phyloP scores from a whole-genome alignment of 106 monocot species.

The Acorus calamus region DNA sequence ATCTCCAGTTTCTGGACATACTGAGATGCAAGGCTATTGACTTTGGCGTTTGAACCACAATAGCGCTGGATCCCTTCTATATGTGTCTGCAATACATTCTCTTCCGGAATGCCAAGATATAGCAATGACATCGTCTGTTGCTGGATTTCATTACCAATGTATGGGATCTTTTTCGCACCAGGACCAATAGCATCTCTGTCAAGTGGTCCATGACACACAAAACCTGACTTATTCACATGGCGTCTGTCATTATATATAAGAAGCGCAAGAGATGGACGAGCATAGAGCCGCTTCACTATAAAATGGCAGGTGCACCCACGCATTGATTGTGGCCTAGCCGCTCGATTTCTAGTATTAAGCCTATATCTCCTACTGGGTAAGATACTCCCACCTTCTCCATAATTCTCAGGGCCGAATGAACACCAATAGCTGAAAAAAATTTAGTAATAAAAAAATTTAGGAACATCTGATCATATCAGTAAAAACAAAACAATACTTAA shows the following conservation, averaged over 20 bases:
- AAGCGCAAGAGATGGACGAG: constrained; percentile 72
- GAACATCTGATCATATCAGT: not conserved
- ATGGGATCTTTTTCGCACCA: constrained; percentile 75
- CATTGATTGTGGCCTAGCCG: constrained; percentile 95
- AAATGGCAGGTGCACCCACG: constrained; percentile 96
- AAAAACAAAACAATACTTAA: not conserved
- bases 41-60: constrained; percentile 53
- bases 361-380: constrained; percentile 79
- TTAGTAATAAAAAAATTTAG: not conserved
- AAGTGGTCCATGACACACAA: constrained; percentile 90
- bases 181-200: constrained; percentile 93
- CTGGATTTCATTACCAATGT: constrained; percentile 76
- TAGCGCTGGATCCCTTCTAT: constrained; percentile 90
- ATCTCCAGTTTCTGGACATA: constrained; percentile 93
- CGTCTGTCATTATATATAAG: constrained; percentile 83
- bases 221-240: constrained; percentile 88
- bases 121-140: constrained; percentile 94
- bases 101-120: constrained; percentile 88
- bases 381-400: constrained; percentile 81
- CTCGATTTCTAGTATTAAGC: constrained; percentile 92
- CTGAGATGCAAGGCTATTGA: constrained; percentile 69
- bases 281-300: constrained; percentile 73
- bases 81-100: constrained; percentile 86
- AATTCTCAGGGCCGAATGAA: constrained; percentile 97
- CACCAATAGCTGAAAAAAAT: constrained; percentile 73